Evolutionary conservation across 495 filamentous ascomycete genomes (phyloP).

Genomic region (Poronia punctata): DNA sequence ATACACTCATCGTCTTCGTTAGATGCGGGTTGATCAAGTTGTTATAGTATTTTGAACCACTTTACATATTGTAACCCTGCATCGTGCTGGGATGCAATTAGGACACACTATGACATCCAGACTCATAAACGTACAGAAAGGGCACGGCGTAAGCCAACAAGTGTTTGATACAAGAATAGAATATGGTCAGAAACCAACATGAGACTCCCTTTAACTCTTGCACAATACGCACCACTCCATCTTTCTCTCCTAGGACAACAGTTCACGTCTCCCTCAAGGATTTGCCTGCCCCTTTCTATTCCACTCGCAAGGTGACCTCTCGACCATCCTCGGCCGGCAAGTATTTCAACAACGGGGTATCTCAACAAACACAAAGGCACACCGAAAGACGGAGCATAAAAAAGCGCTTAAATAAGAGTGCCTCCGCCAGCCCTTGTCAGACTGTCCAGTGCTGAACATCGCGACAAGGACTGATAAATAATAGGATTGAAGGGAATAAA

Average conservation of each 20-base stretch:
- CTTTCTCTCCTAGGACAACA: no score
- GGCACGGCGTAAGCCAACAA: conserved; percentile 9
- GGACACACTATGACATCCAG: conserved; percentile 5
- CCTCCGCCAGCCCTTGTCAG: conserved; percentile 20
- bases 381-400: conserved; percentile 14
- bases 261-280: no score
- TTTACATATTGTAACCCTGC: no score
- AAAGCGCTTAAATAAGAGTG: conserved; percentile 21
- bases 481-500: conserved; percentile 17
- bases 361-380: conserved; percentile 25
- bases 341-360: conserved; percentile 29
- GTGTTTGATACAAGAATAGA: conserved; percentile 5
- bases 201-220: no score
- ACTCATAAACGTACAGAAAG: conserved; percentile 12
- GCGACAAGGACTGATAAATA: conserved; percentile 17
- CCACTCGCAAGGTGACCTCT: conserved; percentile 17
- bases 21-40: no score
- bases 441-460: conserved; percentile 19
- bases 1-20: no score
- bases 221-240: no score
- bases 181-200: conserved; percentile 13
- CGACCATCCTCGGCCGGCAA: conserved; percentile 24
- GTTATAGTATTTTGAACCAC: no score
- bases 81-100: no score
- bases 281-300: conserved; percentile 11